Conservation (phyloP, 2,329 filamentous ascomycete species). For the Cladophialophora exuberans region DNA sequence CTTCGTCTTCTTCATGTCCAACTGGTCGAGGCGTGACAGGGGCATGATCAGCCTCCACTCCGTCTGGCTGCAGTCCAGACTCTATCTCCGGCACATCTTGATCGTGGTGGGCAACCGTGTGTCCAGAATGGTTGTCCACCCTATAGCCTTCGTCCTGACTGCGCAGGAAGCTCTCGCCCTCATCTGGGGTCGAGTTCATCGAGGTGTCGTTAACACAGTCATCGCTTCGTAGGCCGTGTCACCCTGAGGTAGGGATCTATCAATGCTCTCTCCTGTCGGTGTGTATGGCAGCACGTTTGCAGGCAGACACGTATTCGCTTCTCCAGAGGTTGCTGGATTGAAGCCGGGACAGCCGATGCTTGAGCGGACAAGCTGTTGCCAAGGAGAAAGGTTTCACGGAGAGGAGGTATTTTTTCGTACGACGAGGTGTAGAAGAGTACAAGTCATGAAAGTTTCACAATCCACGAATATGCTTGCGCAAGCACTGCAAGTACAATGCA, state of each 20-base stretch:
- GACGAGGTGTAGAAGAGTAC: too few species aligned
- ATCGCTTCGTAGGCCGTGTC: conserved; percentile 25
- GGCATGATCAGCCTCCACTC: background rate
- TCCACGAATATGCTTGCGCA: too few species aligned
- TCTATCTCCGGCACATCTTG: conserved; percentile 33
- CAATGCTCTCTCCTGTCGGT: too few species aligned
- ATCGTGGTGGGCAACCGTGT: conserved; percentile 33
- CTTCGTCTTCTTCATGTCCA: conserved; percentile 17
- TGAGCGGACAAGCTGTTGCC: too few species aligned
- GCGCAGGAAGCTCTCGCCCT: conserved; percentile 63
- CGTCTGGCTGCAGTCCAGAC: conserved; percentile 2
- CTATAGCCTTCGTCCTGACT: conserved; percentile 51
- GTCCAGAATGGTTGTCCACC: conserved; percentile 39
- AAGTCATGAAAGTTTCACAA: too few species aligned
- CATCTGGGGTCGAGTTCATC: conserved; percentile 71
- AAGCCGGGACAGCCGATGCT: too few species aligned
- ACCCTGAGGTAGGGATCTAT: background rate
- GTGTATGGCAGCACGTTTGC: too few species aligned
- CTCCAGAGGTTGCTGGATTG: too few species aligned
- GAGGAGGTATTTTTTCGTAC: too few species aligned
- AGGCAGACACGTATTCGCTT: too few species aligned
- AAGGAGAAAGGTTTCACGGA: too few species aligned
- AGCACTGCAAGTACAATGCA: too few species aligned
- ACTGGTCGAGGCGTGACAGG: conserved; percentile 28
- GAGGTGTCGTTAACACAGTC: conserved; percentile 41